Conservation (phyloP, 176 grass and related monocot species). For the Canna indica region DNA sequence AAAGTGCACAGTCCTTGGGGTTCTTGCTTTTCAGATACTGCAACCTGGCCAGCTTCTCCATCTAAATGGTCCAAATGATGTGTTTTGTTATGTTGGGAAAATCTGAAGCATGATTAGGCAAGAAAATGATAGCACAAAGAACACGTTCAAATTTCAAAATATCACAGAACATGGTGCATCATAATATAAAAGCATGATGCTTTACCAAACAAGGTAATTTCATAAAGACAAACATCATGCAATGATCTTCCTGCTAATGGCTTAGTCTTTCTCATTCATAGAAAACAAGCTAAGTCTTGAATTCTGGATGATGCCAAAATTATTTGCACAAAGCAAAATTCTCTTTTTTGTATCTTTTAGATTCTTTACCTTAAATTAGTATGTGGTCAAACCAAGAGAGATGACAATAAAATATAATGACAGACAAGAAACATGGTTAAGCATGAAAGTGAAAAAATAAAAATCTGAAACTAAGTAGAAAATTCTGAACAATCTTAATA, state of each 20-base stretch:
- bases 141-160: background rate
- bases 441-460: background rate
- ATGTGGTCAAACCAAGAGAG: background rate
- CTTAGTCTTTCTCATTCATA: background rate
- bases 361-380: no score
- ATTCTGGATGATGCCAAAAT: no score
- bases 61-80: slow-evolving; percentile 49
- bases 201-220: background rate
- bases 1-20: slow-evolving; percentile 83
- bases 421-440: background rate
- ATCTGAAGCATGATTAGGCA: slow-evolving; percentile 6
- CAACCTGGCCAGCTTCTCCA: slow-evolving; percentile 89
- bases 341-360: no score
- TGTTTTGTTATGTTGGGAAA: slow-evolving; percentile 29
- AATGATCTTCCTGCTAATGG: background rate
- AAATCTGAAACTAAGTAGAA: background rate
- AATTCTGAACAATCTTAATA: background rate
- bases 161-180: background rate
- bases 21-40: slow-evolving; percentile 93
- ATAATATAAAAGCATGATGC: background rate
- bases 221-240: background rate
- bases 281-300: no score
- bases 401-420: background rate
- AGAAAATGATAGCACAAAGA: background rate
- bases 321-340: no score